These are phyloP conservation scores for Monilinia polystroma DNA, from an alignment of 2,329 filamentous ascomycete genomes.

Conservation along the genomic window DNA sequence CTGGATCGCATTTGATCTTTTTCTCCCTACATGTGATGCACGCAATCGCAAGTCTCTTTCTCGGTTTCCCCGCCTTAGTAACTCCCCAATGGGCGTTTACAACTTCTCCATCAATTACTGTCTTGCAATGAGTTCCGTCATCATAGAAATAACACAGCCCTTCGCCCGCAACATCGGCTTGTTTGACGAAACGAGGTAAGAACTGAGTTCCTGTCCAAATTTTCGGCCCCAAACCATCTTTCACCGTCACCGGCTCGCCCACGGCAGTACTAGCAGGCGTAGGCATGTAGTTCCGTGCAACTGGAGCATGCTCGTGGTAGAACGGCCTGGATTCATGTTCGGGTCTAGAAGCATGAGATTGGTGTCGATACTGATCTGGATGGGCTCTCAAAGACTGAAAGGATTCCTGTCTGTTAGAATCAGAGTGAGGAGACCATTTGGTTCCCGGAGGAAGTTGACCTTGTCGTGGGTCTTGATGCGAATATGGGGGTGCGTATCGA, in stretches of 20 bases:
- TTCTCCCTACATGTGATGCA: slow-evolving; percentile 92
- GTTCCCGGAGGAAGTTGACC: slow-evolving; percentile 29
- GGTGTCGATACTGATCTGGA: slow-evolving; percentile 28
- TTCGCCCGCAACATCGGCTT: slow-evolving; percentile 70
- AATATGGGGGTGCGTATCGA: slow-evolving; percentile 34
- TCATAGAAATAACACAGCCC: slow-evolving; percentile 84
- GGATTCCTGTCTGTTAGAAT: slow-evolving; percentile 32
- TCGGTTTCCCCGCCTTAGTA: slow-evolving; percentile 89
- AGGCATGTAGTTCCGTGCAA: slow-evolving; percentile 32
- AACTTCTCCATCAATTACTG: slow-evolving; percentile 77
- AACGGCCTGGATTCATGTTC: slow-evolving; percentile 31
- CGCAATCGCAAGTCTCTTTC: slow-evolving; percentile 88
- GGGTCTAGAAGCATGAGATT: slow-evolving; percentile 27
- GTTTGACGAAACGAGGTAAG: slow-evolving; percentile 62
- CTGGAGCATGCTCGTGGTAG: slow-evolving; percentile 32
- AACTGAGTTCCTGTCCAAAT: slow-evolving; percentile 70
- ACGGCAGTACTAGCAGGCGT: slow-evolving; percentile 33
- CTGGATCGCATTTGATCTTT: slow-evolving; percentile 96
- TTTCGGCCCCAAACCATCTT: slow-evolving; percentile 64
- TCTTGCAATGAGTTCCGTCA: slow-evolving; percentile 78
- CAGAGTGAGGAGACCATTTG: slow-evolving; percentile 37
- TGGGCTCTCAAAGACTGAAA: slow-evolving; percentile 37
- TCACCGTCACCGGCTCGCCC: slow-evolving; percentile 42
- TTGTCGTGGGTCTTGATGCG: slow-evolving; percentile 26
- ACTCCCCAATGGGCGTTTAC: slow-evolving; percentile 93